These are phyloP conservation scores for Cytospora paraplurivora DNA, from an alignment of 2,329 filamentous ascomycete genomes.

Conservation along the genomic window DNA sequence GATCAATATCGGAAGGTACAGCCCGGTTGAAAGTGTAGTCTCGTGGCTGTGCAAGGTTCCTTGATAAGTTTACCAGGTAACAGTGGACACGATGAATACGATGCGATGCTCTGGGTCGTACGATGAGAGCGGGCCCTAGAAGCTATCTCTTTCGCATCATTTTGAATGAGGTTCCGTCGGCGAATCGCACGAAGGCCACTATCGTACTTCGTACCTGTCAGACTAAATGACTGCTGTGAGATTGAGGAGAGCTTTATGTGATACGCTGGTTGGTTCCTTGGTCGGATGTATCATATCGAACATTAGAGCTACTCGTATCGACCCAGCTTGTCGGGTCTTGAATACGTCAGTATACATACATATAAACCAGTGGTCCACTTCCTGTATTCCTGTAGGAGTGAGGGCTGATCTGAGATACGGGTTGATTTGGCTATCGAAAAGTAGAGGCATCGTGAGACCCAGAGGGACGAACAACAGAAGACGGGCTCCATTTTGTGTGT, in stretches of 20 bases:
- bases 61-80: too few relatives aligned
- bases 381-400: background rate
- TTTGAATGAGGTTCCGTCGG: too few relatives aligned
- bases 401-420: background rate
- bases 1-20: too few relatives aligned
- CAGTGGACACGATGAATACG: too few relatives aligned
- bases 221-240: background rate
- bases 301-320: background rate
- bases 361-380: background rate
- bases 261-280: slow-evolving; percentile 12
- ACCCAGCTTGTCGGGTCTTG: slow-evolving; percentile 9
- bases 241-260: slow-evolving; percentile 10
- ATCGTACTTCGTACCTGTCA: background rate
- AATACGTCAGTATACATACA: background rate
- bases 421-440: background rate
- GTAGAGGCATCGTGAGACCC: background rate
- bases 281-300: background rate
- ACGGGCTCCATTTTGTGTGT: too few relatives aligned
- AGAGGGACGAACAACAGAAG: background rate
- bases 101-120: too few relatives aligned
- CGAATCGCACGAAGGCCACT: too few relatives aligned
- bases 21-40: too few relatives aligned
- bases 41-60: too few relatives aligned
- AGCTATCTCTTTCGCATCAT: too few relatives aligned
- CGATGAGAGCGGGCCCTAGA: too few relatives aligned